phyloP scores from a whole-genome alignment of 257 asterid species.

The Echium plantagineum region DNA sequence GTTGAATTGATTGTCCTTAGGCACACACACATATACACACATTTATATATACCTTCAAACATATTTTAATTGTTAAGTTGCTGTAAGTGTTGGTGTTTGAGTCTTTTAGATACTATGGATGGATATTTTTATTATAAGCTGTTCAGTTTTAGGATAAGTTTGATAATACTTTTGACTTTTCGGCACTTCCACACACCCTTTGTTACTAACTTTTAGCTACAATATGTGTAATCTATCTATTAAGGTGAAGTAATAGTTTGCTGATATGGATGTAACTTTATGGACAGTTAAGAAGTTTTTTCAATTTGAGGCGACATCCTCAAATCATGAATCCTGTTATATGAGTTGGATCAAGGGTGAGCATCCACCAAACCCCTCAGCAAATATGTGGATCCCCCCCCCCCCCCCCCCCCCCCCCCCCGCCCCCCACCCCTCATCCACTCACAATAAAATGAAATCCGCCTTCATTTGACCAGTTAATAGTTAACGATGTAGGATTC shows the following conservation, averaged over 20 bases:
- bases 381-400: not conserved
- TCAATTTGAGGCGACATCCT: not conserved
- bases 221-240: not conserved
- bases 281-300: no score
- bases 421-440: not conserved
- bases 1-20: conserved; percentile 1
- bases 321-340: not conserved
- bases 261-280: not conserved
- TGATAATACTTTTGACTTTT: not conserved
- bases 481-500: not conserved
- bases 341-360: not conserved
- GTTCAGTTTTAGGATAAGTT: not conserved
- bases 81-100: not conserved
- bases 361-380: not conserved
- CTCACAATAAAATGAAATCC: no score
- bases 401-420: not conserved
- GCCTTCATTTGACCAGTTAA: not conserved
- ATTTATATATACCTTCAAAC: not conserved
- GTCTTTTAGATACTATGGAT: no score
- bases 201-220: not conserved
- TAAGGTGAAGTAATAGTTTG: not conserved
- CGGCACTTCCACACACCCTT: not conserved
- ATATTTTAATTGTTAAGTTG: not conserved
- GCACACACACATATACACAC: not conserved
- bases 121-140: not conserved